These are phyloP conservation scores for Ulmus americana DNA, from an alignment of 331 rosid genomes.

Conservation along the genomic window DNA sequence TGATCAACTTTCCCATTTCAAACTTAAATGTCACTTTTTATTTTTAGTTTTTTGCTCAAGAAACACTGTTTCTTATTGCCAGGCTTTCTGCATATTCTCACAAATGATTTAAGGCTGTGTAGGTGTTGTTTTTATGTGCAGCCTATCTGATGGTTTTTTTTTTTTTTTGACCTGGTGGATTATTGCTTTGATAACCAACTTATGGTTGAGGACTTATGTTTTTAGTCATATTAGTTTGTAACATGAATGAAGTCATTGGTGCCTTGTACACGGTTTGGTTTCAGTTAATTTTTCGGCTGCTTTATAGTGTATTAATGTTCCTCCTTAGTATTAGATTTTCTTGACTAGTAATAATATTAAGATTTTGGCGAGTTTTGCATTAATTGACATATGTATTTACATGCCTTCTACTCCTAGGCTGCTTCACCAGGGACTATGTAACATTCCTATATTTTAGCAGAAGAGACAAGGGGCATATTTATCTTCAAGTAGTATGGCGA, in stretches of 20 bases:
- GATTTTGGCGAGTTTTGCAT: background rate
- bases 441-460: slow-evolving; percentile 13
- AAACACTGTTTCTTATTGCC: background rate
- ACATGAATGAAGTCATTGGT: background rate
- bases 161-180: background rate
- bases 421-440: slow-evolving; percentile 25
- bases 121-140: background rate
- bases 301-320: background rate
- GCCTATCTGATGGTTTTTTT: background rate
- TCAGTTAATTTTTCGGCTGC: background rate
- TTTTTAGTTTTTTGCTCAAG: background rate
- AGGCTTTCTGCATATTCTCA: background rate
- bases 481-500: slow-evolving; percentile 43
- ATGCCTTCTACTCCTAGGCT: slow-evolving; percentile 1
- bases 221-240: background rate
- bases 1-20: too few species aligned
- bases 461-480: slow-evolving; percentile 17
- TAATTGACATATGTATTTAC: slow-evolving; percentile 3
- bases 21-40: too few species aligned
- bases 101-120: background rate
- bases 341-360: too few species aligned
- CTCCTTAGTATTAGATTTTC: background rate
- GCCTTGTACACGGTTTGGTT: background rate
- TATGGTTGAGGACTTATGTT: background rate
- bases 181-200: background rate